Conservation (phyloP, 352 stramenopile species). For the Peronospora farinosa region DNA sequence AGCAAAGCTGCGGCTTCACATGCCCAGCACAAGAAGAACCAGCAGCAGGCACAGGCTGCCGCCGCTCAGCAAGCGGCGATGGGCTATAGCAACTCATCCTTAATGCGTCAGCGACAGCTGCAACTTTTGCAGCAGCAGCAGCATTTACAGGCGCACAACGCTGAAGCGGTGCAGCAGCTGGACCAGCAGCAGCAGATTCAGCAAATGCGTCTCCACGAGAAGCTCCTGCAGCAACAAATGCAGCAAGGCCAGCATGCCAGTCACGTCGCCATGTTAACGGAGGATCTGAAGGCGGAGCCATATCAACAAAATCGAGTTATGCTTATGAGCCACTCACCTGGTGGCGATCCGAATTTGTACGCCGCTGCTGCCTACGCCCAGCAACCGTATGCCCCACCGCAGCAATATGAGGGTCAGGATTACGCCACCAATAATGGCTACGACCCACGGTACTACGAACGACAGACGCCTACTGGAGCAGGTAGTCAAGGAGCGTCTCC, state of each 20-base stretch:
- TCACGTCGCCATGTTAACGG: slow-evolving; percentile 34
- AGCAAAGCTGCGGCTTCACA: slow-evolving; percentile 69
- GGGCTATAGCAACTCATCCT: slow-evolving; percentile 51
- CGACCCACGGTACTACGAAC: slow-evolving; percentile 38
- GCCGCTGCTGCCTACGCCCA: slow-evolving; percentile 27
- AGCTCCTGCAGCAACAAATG: slow-evolving; percentile 64
- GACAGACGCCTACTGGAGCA: slow-evolving; percentile 19
- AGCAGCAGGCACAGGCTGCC: slow-evolving; percentile 47
- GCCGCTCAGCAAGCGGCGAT: slow-evolving; percentile 39
- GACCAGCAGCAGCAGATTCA: slow-evolving; percentile 72
- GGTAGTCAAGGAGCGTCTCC: slow-evolving; percentile 24
- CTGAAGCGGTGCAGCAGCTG: slow-evolving; percentile 55
- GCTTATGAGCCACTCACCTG: slow-evolving; percentile 30
- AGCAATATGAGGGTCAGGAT: slow-evolving; percentile 33
- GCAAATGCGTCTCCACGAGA: slow-evolving; percentile 62
- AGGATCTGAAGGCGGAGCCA: slow-evolving; percentile 35
- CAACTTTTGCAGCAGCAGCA: slow-evolving; percentile 71
- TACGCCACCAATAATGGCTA: slow-evolving; percentile 27
- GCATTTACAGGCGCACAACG: slow-evolving; percentile 52
- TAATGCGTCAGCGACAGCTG: slow-evolving; percentile 63
- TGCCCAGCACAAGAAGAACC: slow-evolving; percentile 72
- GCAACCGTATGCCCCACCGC: slow-evolving; percentile 26
- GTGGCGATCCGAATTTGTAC: slow-evolving; percentile 32
- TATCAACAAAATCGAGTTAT: slow-evolving; percentile 29
- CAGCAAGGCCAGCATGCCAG: slow-evolving; percentile 51